Evolutionary conservation across 2,329 filamentous ascomycete genomes (phyloP).

Genomic region (Arthrobotrys pseudoclavata): DNA sequence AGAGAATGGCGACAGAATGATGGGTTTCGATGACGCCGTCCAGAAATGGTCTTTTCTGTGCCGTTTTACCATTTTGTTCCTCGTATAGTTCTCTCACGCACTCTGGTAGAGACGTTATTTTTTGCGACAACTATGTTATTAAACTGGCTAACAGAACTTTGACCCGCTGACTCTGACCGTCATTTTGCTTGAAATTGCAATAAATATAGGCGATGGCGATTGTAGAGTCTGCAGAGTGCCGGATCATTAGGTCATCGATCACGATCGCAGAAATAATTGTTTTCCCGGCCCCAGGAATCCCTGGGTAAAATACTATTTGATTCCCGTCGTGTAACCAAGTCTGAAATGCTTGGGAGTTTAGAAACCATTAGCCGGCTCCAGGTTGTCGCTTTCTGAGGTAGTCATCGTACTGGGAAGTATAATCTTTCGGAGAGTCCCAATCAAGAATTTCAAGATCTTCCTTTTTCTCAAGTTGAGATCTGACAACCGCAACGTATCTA

Average conservation of each 20-base stretch:
- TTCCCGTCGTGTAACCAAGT: not conserved
- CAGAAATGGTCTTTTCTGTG: not conserved
- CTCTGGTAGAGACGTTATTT: slow-evolving; percentile 61
- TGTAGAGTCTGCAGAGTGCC: slow-evolving; percentile 57
- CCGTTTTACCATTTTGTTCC: not conserved
- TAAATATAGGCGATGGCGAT: slow-evolving; percentile 68
- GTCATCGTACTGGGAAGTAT: not conserved
- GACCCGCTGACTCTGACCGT: slow-evolving; percentile 66
- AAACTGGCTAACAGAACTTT: slow-evolving; percentile 65
- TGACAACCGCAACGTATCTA: not conserved
- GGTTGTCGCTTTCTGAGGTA: not conserved
- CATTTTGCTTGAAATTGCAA: slow-evolving; percentile 67
- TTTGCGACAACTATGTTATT: slow-evolving; percentile 66
- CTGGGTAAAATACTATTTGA: slow-evolving; percentile 18
- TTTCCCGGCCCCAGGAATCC: slow-evolving; percentile 23
- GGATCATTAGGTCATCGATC: not conserved
- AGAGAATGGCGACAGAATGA: not conserved
- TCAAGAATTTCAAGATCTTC: slow-evolving; percentile 23
- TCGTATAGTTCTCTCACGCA: not conserved
- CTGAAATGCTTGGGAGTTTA: slow-evolving; percentile 66
- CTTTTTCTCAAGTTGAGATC: not conserved
- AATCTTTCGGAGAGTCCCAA: slow-evolving; percentile 15
- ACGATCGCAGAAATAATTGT: slow-evolving; percentile 11
- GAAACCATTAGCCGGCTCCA: slow-evolving; percentile 66
- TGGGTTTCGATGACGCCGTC: not conserved